A percentile compares a stretch with the other conserved stretches of the same genome.
Evolutionary conservation across 108 stramenopile species (phyloP).

Genomic region (Craspedostauros australis): DNA sequence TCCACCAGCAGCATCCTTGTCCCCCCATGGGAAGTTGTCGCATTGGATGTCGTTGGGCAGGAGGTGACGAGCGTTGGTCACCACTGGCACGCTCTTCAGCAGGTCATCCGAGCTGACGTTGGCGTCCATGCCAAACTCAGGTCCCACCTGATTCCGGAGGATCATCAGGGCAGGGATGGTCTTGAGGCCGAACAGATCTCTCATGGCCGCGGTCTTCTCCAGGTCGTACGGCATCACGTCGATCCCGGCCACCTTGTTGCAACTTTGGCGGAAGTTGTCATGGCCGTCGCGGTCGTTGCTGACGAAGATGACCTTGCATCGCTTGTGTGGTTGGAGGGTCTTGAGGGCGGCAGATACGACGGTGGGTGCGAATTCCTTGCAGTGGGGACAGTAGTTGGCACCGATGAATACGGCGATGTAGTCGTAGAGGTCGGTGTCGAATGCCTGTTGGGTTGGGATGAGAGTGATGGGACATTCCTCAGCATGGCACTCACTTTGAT

Average conservation of each 20-base stretch:
- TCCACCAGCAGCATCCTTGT: constrained; percentile 8
- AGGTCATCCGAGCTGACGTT: too few relatives aligned
- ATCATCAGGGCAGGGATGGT: constrained; percentile 43
- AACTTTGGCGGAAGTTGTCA: constrained; percentile 19
- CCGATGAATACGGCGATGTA: too few relatives aligned
- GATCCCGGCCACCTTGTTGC: constrained; percentile 25
- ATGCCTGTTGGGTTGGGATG: too few relatives aligned
- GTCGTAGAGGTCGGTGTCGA: too few relatives aligned
- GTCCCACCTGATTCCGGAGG: constrained; percentile 27
- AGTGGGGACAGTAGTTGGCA: constrained; percentile 44
- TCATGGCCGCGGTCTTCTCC: constrained; percentile 20
- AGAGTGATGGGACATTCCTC: too few relatives aligned
- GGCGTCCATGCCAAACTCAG: too few relatives aligned
- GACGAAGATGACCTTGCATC: constrained; percentile 42
- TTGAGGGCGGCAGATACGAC: constrained; percentile 16
- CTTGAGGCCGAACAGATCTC: constrained; percentile 39
- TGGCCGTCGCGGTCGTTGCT: constrained; percentile 36
- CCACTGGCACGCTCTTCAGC: constrained; percentile 8
- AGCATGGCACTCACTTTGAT: too few relatives aligned
- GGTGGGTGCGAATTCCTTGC: constrained; percentile 31
- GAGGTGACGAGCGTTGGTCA: constrained; percentile 25
- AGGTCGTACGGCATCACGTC: constrained; percentile 45
- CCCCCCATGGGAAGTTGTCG: constrained; percentile 27
- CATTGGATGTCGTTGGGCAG: constrained; percentile 24
- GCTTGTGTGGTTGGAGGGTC: constrained; percentile 6